Conservation (phyloP, 192 early-diverging fungal species). For the Obelidium mucronatum region DNA sequence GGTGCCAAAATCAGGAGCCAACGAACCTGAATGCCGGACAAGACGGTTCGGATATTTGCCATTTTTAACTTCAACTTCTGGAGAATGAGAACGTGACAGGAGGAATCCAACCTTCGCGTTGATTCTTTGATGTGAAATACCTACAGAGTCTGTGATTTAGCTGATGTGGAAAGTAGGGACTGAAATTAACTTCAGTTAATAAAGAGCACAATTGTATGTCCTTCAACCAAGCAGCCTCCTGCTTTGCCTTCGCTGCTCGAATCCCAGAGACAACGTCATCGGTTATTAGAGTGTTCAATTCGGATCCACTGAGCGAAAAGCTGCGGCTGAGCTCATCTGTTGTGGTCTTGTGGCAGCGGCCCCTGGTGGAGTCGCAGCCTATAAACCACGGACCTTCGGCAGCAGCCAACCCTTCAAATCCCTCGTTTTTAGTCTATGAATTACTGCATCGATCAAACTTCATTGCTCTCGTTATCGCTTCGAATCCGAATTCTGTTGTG, state of each 20-base stretch:
- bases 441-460: conserved; percentile 89
- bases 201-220: not conserved
- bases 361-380: not conserved
- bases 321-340: not conserved
- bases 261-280: not conserved
- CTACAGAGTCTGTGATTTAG: not conserved
- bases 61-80: not conserved
- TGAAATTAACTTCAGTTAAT: not conserved
- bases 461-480: conserved; percentile 83
- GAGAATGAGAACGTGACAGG: not conserved
- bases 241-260: not conserved
- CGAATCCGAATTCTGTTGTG: conserved; percentile 83
- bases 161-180: not conserved
- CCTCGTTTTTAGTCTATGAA: conserved; percentile 70
- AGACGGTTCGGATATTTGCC: conserved; percentile 23
- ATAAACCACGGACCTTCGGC: not conserved
- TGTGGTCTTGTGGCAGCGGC: not conserved
- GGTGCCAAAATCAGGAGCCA: not conserved
- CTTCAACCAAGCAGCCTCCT: not conserved
- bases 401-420: conserved; percentile 44
- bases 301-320: conserved; percentile 27
- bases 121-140: too few relatives aligned
- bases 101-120: too few relatives aligned
- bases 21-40: conserved; percentile 84
- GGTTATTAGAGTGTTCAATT: conserved; percentile 13